Evolutionary conservation across 345 rosid genomes (phyloP), one percentile per base, ranked within the genome.

Genomic region (Cardamine resedifolia): DNA sequence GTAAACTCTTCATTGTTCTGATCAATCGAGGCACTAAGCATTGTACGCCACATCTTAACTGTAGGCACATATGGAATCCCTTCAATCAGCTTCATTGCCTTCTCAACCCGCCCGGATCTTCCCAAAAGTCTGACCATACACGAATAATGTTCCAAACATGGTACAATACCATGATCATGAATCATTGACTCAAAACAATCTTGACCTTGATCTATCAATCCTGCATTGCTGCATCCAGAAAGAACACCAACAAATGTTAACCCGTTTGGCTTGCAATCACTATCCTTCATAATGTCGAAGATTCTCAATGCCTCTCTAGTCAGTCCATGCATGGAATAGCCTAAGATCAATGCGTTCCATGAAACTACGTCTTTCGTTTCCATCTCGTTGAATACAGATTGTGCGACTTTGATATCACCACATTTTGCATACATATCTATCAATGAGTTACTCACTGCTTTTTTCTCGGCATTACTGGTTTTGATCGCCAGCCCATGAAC

Each of bases 371-470:
- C 88, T 70, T 55, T 76, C 26, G 74, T 70, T 23, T 41, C 70
- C 78, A 91, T 75, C 79, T 28, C 75, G 31, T 83, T 81, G 82
- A 95, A 91, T 47, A 81, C 85, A 53, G 81, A 71, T 5, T 81
- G 83, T 18, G 96, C 90, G 48, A 81, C 82, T 58, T 77, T 73
- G 71, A 91, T 85, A 48, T 78, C 81, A 55, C 99, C 96, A 49
- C 96, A 91, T 82, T 95, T 91, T 24, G 99, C 91, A 76, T 95
- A 91, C 98, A 91, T 95, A 75, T 91, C 94, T 65, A 91, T 83
- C 82, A 95, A 75, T 45, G 94, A 85, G 84, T 91, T 95, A 38
- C 77, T 79, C 7, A 88, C 98, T 48, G 85, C 88, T 16, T 61
- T 55, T 44, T 79, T 62, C 57, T 82, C 75, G 48, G 83, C 86